Evolutionary conservation across 352 stramenopile genomes (phyloP).

Genomic region (Phytophthora sp.): DNA sequence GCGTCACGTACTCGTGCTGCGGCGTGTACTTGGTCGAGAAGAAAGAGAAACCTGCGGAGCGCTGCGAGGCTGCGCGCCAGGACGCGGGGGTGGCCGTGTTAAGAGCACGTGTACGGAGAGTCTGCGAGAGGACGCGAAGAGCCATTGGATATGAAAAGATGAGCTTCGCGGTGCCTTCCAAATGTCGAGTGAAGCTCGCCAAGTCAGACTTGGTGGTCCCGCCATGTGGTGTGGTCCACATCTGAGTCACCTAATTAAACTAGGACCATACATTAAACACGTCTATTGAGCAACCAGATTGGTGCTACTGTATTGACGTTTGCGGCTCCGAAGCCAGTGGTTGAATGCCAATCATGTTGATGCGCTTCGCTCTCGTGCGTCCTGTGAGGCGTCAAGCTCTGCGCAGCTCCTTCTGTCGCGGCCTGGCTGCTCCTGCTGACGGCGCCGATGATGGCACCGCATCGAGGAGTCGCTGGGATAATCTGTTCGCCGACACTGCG

Average conservation of each 20-base stretch:
- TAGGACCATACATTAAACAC: conserved; percentile 6
- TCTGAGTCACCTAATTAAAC: background rate
- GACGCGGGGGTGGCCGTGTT: conserved; percentile 23
- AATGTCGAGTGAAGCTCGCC: conserved; percentile 32
- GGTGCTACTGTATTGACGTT: background rate
- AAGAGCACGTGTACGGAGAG: conserved; percentile 44
- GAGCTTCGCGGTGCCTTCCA: conserved; percentile 8
- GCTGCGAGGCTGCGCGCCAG: conserved; percentile 51
- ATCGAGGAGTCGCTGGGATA: conserved; percentile 5
- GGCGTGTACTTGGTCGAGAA: conserved; percentile 90
- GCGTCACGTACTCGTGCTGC: conserved; percentile 86
- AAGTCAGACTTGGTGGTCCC: conserved; percentile 4
- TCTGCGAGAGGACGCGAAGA: conserved; percentile 66
- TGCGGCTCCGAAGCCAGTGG: conserved; percentile 19
- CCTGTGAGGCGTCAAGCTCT: conserved; percentile 14
- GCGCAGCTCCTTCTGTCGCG: conserved; percentile 15
- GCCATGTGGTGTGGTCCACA: conserved; percentile 20
- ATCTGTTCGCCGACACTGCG: background rate
- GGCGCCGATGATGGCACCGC: background rate
- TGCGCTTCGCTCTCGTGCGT: conserved; percentile 31
- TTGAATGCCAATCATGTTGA: conserved; percentile 24
- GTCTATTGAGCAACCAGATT: conserved; percentile 1
- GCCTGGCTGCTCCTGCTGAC: conserved; percentile 7
- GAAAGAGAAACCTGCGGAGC: conserved; percentile 44
- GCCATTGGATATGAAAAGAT: conserved; percentile 40